phyloP scores from a whole-genome alignment of 768 basidiomycete genomes.

The Psilocybe tampanensis region DNA sequence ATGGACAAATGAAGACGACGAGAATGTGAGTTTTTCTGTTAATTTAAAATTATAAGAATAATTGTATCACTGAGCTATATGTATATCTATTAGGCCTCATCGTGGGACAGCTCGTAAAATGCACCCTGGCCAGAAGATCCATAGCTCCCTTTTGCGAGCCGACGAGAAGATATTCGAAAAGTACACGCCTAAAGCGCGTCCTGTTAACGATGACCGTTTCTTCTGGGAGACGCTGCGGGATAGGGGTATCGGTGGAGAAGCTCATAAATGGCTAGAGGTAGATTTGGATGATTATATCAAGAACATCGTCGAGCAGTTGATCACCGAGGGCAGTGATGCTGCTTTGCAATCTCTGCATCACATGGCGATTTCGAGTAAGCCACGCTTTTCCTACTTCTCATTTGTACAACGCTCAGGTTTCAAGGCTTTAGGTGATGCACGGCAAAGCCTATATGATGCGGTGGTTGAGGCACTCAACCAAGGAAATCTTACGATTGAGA shows the following conservation, averaged over 20 bases:
- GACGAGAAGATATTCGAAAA: not conserved
- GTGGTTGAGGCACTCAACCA: too few relatives aligned
- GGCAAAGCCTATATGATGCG: too few relatives aligned
- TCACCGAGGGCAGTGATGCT: not conserved
- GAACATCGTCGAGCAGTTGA: conserved; percentile 1
- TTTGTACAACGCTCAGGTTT: not conserved
- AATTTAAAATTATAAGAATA: too few relatives aligned
- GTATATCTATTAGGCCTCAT: conserved; percentile 15
- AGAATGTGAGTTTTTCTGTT: conserved; percentile 11
- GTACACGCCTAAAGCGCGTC: conserved; percentile 18
- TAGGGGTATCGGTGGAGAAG: too few relatives aligned
- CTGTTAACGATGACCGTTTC: not conserved
- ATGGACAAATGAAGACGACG: not conserved
- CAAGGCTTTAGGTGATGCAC: conserved; percentile 3
- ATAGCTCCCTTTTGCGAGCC: conserved; percentile 12
- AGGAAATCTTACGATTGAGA: too few relatives aligned
- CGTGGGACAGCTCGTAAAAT: conserved; percentile 16
- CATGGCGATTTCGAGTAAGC: too few relatives aligned
- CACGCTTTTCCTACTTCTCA: too few relatives aligned
- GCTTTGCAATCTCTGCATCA: too few relatives aligned
- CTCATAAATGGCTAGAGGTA: conserved; percentile 13
- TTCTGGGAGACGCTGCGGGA: conserved; percentile 11
- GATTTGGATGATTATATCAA: conserved; percentile 11
- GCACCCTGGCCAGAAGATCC: conserved; percentile 20
- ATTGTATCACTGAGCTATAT: too few relatives aligned